Conservation (phyloP, 139 green algal genomes). For the Chlamydomonas schloesseri region DNA sequence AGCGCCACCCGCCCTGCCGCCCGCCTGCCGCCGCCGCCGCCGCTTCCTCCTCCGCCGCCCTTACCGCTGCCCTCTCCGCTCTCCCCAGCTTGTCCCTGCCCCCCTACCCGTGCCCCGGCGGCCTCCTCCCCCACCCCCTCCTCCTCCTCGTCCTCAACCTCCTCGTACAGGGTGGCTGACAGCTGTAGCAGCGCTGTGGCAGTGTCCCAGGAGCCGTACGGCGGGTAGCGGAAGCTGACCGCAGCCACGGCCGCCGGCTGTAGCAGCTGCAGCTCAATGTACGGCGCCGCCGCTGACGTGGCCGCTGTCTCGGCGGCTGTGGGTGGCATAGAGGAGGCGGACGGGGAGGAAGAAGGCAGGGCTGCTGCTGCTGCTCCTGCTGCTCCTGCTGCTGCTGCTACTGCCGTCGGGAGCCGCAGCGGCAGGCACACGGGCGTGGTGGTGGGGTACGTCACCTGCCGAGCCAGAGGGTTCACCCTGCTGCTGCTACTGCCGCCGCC, state of each 20-base stretch:
- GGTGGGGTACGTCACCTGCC: background rate
- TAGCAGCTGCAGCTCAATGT: conserved; percentile 19
- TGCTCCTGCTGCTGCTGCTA: too few species aligned
- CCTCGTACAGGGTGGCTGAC: background rate
- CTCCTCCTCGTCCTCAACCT: background rate
- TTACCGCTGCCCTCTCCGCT: too few species aligned
- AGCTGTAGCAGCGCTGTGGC: background rate
- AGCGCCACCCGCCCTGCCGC: too few species aligned
- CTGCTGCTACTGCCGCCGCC: too few species aligned
- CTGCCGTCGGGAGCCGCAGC: background rate
- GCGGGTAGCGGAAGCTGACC: conserved; percentile 31
- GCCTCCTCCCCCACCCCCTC: background rate
- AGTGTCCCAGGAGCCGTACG: conserved; percentile 35
- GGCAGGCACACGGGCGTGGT: conserved; percentile 13
- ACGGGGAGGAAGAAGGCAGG: too few species aligned
- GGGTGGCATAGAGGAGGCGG: background rate
- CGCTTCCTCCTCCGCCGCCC: too few species aligned
- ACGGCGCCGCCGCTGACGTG: background rate
- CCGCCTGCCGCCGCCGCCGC: too few species aligned
- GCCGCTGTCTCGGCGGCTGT: background rate
- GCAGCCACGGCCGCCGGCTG: conserved; percentile 3
- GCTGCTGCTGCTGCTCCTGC: too few species aligned
- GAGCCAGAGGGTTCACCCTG: conserved; percentile 3
- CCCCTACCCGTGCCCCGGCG: too few species aligned
- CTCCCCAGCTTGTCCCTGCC: too few species aligned